phyloP scores from a whole-genome alignment of 1,139 yeast genomes.

The Hansenula lynferdii region DNA sequence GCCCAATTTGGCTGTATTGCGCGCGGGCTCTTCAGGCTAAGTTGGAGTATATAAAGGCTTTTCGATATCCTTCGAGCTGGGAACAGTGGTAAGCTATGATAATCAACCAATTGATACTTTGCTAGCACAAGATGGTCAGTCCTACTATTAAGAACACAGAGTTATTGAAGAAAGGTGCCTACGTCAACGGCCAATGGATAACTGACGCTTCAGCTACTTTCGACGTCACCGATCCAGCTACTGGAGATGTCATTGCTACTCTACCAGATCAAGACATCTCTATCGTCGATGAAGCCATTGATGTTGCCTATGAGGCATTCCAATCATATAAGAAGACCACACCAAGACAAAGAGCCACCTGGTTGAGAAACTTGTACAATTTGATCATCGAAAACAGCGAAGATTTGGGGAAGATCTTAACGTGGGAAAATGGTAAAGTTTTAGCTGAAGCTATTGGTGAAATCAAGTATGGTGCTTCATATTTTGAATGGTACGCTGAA shows the following conservation, averaged over 20 bases:
- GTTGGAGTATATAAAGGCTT: not conserved
- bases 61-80: not conserved
- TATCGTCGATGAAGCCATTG: conserved; percentile 55
- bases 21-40: not conserved
- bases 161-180: conserved; percentile 53
- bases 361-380: conserved; percentile 59
- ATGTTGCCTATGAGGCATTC: conserved; percentile 58
- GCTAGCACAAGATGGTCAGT: conserved; percentile 8
- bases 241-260: conserved; percentile 49
- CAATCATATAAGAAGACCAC: conserved; percentile 49
- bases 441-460: conserved; percentile 74
- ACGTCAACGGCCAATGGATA: conserved; percentile 71
- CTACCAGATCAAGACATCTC: conserved; percentile 48
- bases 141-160: conserved; percentile 44
- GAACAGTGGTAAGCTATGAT: not conserved
- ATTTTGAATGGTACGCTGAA: conserved; percentile 84
- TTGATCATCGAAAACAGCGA: conserved; percentile 62
- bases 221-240: conserved; percentile 74
- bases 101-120: not conserved
- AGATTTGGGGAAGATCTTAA: conserved; percentile 68
- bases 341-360: conserved; percentile 60
- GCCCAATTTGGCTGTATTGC: not conserved
- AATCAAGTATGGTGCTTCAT: conserved; percentile 69
- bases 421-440: conserved; percentile 85
- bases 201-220: conserved; percentile 51